Base-by-base conservation (phyloP, 2,329 filamentous ascomycete genomes). In the Arthrobotrys musiformis region DNA sequence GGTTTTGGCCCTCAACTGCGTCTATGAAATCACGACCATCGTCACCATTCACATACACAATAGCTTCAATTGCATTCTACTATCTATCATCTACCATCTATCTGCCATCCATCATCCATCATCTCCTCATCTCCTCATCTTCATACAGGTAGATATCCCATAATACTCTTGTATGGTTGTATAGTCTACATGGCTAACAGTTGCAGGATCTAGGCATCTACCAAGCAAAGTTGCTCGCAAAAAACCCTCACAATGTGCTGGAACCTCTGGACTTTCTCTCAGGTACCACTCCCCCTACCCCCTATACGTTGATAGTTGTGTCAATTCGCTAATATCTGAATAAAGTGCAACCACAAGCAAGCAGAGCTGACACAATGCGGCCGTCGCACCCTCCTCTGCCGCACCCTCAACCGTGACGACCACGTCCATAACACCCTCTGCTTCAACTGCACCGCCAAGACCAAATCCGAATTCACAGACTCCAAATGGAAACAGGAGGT, bases 241-340 rank as follows among this genome's bases (percentile, higher is more conserved):
- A 46, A 8, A 35, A n/a, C 8, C 28, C 7, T 11, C n/a, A 44
- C 33, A 35, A 77, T 77, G 73, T 77, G 73, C 61, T 77, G 73
- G 73, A 77, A 77, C 28, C 44, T 77, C 4, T 77, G 73, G 73
- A 77, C 73, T n/a, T 77, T 77, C 19, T 33, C 42, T 15, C 1
- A 66, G 19, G 73, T 77, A 67, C 17, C 2, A 33, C 44, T 24
- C 50, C 2, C 11, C 6, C 40, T n/a, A n/a, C 33, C 24, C 26
- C 6, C 44, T 6, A 46, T 17, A 19, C n/a, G 22, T 13, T 30
- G 2, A 22, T 11, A 19, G 2, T n/a, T 13, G 2, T 22, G 4
- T 24, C 46, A 50, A 50, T 22, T 26, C 26, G n/a, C 46, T 13
- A 26, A 28, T n/a, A n/a, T n/a, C n/a, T n/a, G n/a, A 15, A 4